Evolutionary conservation across 176 grass and related monocot species (phyloP).

Genomic region (Oryza glumipatula): DNA sequence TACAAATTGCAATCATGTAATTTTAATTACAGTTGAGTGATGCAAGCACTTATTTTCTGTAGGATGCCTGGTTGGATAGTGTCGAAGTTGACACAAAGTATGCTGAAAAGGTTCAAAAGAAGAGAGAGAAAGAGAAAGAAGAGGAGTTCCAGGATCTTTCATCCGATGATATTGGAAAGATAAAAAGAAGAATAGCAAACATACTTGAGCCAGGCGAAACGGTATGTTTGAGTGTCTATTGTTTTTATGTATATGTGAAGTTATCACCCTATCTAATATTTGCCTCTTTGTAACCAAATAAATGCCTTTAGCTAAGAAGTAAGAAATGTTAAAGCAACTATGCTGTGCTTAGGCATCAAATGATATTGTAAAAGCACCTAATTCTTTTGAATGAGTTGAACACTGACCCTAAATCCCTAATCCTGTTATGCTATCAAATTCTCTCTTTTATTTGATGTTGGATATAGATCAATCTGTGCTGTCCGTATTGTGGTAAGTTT

Average conservation of each 20-base stretch:
- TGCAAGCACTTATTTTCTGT: constrained; percentile 28
- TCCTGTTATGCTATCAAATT: not conserved
- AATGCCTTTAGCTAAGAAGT: not conserved
- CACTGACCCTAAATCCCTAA: not conserved
- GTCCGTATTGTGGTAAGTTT: not conserved
- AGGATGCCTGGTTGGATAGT: constrained; percentile 96
- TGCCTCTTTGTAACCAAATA: not conserved
- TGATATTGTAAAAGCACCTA: not conserved
- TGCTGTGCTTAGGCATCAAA: not conserved
- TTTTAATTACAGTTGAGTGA: constrained; percentile 21
- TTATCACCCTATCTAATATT: not conserved
- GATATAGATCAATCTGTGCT: not conserved
- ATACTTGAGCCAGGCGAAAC: constrained; percentile 86
- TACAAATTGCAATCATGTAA: not conserved
- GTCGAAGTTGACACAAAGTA: constrained; percentile 62
- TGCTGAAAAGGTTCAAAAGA: constrained; percentile 54
- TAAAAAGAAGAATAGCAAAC: constrained; percentile 88
- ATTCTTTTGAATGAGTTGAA: not conserved
- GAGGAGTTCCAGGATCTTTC: constrained; percentile 85
- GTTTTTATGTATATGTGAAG: not conserved
- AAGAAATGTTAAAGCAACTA: not conserved
- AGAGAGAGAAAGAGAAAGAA: constrained; percentile 50
- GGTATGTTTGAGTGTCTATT: constrained; percentile 47
- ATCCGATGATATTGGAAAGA: constrained; percentile 81
- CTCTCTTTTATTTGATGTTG: not conserved